phyloP scores from a whole-genome alignment of 352 stramenopile species.

The Pythium monospermum region DNA sequence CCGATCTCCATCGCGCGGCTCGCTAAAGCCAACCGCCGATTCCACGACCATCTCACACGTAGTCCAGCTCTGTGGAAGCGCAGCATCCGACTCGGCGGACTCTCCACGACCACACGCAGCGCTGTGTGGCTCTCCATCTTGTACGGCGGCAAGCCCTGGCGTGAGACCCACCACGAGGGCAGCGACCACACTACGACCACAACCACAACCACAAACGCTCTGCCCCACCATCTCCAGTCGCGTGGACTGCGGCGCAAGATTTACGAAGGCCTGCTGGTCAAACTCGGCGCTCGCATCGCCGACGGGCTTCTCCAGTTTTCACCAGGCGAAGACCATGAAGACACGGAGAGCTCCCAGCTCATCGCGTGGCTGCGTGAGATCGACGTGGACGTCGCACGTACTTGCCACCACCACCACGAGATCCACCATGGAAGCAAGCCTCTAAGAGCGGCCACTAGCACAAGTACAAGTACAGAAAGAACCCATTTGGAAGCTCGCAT shows the following conservation, averaged over 20 bases:
- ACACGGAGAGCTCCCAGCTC: slow-evolving; percentile 40
- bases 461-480: slow-evolving; percentile 18
- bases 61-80: slow-evolving; percentile 72
- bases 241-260: slow-evolving; percentile 36
- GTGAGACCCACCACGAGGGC: slow-evolving; percentile 17
- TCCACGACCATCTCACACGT: slow-evolving; percentile 33
- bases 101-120: slow-evolving; percentile 40
- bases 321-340: slow-evolving; percentile 41
- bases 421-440: slow-evolving; percentile 35
- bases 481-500: slow-evolving; percentile 22
- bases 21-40: slow-evolving; percentile 33
- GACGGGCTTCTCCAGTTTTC: slow-evolving; percentile 20
- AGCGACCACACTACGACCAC: neutral
- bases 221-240: slow-evolving; percentile 39
- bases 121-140: slow-evolving; percentile 63
- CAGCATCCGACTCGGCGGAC: slow-evolving; percentile 48
- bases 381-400: slow-evolving; percentile 74
- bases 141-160: slow-evolving; percentile 55
- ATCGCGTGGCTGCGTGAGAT: slow-evolving; percentile 76
- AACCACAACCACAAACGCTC: neutral
- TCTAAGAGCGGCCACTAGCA: too few species aligned
- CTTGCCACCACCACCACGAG: slow-evolving; percentile 57
- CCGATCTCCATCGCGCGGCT: slow-evolving; percentile 18
- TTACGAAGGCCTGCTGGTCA: slow-evolving; percentile 65
- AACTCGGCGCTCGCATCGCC: slow-evolving; percentile 40